Conservation (phyloP, 2,329 filamentous ascomycete species). For the Rutstroemia sp. region DNA sequence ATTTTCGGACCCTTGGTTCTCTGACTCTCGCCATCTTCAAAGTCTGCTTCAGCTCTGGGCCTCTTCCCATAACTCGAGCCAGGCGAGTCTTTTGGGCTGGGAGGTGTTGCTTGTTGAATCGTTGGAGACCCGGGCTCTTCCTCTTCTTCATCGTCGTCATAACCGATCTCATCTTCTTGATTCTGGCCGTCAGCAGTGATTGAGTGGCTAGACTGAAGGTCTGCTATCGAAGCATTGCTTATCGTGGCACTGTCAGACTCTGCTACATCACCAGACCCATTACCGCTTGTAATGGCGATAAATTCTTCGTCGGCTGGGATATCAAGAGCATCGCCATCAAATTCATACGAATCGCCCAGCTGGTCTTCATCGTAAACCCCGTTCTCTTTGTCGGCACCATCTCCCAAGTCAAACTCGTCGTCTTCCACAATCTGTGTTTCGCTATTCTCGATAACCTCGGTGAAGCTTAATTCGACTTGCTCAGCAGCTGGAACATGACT, state of each 20-base stretch:
- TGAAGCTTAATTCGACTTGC: slow-evolving; percentile 3
- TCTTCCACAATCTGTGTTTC: neutral
- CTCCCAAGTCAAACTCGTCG: slow-evolving; percentile 9
- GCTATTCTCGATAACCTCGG: neutral
- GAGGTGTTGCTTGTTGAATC: slow-evolving; percentile 3
- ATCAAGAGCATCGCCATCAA: neutral
- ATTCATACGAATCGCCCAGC: neutral
- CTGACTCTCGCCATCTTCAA: slow-evolving; percentile 14
- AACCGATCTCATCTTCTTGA: slow-evolving; percentile 26
- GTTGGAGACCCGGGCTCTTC: neutral
- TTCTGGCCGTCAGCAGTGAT: slow-evolving; percentile 22
- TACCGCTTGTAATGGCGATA: neutral
- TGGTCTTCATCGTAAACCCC: neutral
- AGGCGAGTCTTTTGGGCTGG: slow-evolving; percentile 7
- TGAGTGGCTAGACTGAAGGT: slow-evolving; percentile 23
- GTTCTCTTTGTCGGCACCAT: slow-evolving; percentile 11
- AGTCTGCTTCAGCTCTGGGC: slow-evolving; percentile 21
- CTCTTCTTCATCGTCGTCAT: slow-evolving; percentile 23
- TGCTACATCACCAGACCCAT: slow-evolving; percentile 7
- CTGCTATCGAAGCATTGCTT: slow-evolving; percentile 12
- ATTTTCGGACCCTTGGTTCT: slow-evolving; percentile 20
- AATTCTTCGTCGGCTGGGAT: neutral
- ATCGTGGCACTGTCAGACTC: slow-evolving; percentile 31
- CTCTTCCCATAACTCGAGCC: slow-evolving; percentile 22
- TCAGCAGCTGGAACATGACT: neutral